Conservation (phyloP, 495 filamentous ascomycete genomes). For the Penicillium alfredii region DNA sequence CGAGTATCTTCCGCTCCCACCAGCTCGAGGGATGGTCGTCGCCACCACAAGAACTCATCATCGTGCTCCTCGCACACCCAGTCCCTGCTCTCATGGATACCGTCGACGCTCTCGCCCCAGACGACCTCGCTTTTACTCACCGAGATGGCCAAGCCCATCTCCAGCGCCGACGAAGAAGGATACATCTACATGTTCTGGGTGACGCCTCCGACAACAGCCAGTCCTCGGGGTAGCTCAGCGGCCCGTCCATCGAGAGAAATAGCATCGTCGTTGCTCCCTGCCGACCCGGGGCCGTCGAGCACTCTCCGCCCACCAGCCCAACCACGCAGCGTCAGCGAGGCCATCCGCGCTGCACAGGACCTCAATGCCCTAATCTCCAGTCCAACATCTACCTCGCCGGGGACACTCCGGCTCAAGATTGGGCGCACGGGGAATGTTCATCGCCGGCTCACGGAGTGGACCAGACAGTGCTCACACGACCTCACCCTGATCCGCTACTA, state of each 20-base stretch:
- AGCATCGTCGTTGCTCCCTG: slow-evolving; percentile 53
- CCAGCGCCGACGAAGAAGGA: slow-evolving; percentile 70
- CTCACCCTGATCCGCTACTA: slow-evolving; percentile 86
- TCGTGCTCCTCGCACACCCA: slow-evolving; percentile 42
- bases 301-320: slow-evolving; percentile 30
- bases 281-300: slow-evolving; percentile 17
- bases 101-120: slow-evolving; percentile 52
- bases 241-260: slow-evolving; percentile 49
- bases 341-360: slow-evolving; percentile 47
- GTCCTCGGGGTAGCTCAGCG: slow-evolving; percentile 16
- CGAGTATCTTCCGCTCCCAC: slow-evolving; percentile 8
- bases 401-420: slow-evolving; percentile 79
- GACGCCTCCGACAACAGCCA: slow-evolving; percentile 43
- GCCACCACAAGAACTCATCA: slow-evolving; percentile 11
- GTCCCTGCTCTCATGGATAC: slow-evolving; percentile 59
- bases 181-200: slow-evolving; percentile 99
- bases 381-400: slow-evolving; percentile 22
- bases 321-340: slow-evolving; percentile 57
- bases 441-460: slow-evolving; percentile 86
- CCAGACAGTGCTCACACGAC: slow-evolving; percentile 82
- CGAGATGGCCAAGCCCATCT: slow-evolving; percentile 80
- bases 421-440: slow-evolving; percentile 89
- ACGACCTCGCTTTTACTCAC: slow-evolving; percentile 59
- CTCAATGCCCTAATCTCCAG: slow-evolving; percentile 40
- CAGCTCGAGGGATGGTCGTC: slow-evolving; percentile 11